Conservation (phyloP, 2,329 filamentous ascomycete genomes). For the Aspergillus aculeatinus region DNA sequence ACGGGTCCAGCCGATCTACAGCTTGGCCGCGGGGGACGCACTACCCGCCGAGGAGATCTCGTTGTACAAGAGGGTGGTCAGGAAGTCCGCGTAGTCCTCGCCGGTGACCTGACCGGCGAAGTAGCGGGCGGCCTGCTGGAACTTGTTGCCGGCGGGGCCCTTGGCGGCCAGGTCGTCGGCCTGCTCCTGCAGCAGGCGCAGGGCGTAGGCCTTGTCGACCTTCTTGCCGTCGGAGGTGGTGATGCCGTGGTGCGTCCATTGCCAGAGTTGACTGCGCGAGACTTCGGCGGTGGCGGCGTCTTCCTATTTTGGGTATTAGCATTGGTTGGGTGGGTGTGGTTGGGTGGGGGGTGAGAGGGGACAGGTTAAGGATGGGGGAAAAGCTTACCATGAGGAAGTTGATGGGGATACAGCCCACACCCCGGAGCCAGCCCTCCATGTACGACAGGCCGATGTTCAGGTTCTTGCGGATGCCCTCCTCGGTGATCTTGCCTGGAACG, state of each 20-base stretch:
- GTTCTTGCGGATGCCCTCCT: constrained; percentile 96
- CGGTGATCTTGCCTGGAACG: constrained; percentile 85
- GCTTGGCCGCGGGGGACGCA: constrained; percentile 66
- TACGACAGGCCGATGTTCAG: constrained; percentile 94
- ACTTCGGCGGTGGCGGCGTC: constrained; percentile 97
- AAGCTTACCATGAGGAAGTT: constrained; percentile 80
- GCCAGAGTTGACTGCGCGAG: constrained; percentile 90
- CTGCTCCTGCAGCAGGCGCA: constrained; percentile 83
- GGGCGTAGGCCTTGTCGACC: constrained; percentile 87
- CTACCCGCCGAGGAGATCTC: constrained; percentile 59
- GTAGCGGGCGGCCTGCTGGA: constrained; percentile 83
- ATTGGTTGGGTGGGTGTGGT: background rate
- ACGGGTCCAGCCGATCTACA: constrained; percentile 41
- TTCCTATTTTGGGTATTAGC: constrained; percentile 51
- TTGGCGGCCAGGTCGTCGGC: constrained; percentile 71
- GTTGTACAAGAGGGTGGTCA: constrained; percentile 79
- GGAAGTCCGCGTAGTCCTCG: constrained; percentile 95
- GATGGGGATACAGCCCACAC: constrained; percentile 93
- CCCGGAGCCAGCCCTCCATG: constrained; percentile 98
- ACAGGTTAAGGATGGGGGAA: background rate
- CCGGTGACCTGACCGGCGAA: constrained; percentile 91
- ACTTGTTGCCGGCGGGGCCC: constrained; percentile 87
- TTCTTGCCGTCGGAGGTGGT: constrained; percentile 83
- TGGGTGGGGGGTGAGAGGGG: background rate
- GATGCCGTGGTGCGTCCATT: constrained; percentile 78